Evolutionary conservation across 1,284 basidiomycete genomes (phyloP), one percentile per base, ranked within the genome.

Genomic region (Boletus smithii): DNA sequence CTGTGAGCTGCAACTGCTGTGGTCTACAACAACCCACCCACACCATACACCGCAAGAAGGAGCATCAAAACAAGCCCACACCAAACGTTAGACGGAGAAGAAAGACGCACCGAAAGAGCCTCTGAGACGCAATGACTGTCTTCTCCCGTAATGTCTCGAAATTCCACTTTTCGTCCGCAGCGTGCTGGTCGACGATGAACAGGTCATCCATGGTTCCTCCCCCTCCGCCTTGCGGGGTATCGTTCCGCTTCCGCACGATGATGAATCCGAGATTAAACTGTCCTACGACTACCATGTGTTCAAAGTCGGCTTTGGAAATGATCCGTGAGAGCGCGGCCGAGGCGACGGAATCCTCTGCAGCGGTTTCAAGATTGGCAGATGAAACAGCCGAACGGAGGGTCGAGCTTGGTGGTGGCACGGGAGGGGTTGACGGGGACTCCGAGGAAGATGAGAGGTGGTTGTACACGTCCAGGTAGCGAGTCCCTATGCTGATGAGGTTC

Each of bases 231-330:
- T 23, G 43, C 4, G 31, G 44, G 17, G 18, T 49, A 29, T 52
- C 49, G 3, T 22, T 22, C 30, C 32, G 53, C 33, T 90, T 75
- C 3, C 93, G 80, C 1, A 83, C 83, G 50, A 99, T 81, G 67
- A 99, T 95, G 67, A 99, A 99, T 0, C 95, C 95, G 33, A 89
- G 78, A 60, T 99, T 99, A 69, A 97, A 99, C 68, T 99, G 97
- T 0, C 97, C 97, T 23, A 97, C 57, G 14, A 97, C 71, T 0
- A 85, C 72, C 95, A 99, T 99, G 5, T 58, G 57, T 5, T 67
- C 74, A 62, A 99, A 99, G 68, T 99, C 95, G 1, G 71, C 65
- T 68, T 99, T 98, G 46, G 83, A 78, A 34, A 99, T 94, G 22
- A 92, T 83, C 10, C 95, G 81, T 5, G 91, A 81, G 2, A 99